Evolutionary conservation across 768 basidiomycete species (phyloP).

Genomic region (Termitomyces sp.): DNA sequence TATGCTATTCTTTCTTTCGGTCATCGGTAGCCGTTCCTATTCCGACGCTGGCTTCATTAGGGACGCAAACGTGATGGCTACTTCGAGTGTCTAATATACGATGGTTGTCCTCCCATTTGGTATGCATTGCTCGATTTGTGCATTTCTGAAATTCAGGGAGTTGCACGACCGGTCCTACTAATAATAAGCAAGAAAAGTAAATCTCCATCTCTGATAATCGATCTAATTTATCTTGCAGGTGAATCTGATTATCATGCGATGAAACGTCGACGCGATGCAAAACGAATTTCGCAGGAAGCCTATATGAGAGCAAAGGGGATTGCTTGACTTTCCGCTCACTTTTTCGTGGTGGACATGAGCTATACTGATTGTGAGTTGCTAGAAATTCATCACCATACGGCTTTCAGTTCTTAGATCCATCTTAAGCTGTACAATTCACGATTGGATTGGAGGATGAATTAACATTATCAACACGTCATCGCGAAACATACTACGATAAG

Average conservation of each 20-base stretch:
- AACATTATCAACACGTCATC: too few relatives aligned
- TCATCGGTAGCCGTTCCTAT: too few relatives aligned
- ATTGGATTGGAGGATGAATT: too few relatives aligned
- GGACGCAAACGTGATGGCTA: background rate
- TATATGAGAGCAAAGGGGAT: too few relatives aligned
- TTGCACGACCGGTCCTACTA: background rate
- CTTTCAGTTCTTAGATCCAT: too few relatives aligned
- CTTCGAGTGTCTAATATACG: background rate
- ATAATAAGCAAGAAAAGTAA: background rate
- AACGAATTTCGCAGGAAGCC: too few relatives aligned
- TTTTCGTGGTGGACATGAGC: too few relatives aligned
- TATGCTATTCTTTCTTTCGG: background rate
- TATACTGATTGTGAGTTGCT: too few relatives aligned
- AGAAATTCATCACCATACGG: too few relatives aligned
- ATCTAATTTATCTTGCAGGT: background rate
- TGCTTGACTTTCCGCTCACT: too few relatives aligned
- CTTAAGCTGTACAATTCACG: too few relatives aligned
- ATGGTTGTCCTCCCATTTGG: background rate
- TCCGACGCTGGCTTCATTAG: background rate
- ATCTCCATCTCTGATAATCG: background rate
- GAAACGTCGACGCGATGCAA: background rate
- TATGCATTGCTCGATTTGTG: background rate
- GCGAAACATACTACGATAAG: too few relatives aligned
- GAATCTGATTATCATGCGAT: background rate
- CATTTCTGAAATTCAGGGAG: background rate